Percentiles rank a stretch among this genome's conserved stretches.
Conservation (phyloP, 1,139 yeast genomes). For the Geotrichum reessii region DNA sequence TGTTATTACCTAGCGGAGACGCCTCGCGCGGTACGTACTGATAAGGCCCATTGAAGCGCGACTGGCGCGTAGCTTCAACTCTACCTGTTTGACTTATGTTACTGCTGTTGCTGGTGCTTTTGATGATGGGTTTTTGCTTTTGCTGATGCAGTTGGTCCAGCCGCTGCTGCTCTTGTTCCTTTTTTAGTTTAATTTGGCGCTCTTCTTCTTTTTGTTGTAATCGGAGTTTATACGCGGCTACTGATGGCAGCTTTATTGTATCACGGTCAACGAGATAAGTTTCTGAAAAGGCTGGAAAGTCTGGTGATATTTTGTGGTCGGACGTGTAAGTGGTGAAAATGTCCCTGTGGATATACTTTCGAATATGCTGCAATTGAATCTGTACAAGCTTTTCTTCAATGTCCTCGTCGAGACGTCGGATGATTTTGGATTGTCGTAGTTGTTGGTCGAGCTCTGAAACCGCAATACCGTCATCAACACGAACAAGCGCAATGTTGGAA, state of each 20-base stretch:
- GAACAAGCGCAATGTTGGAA: slow-evolving; percentile 8
- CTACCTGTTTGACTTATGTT: slow-evolving; percentile 11
- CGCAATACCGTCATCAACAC: neutral
- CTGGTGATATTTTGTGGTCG: slow-evolving; percentile 21
- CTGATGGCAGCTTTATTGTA: slow-evolving; percentile 5
- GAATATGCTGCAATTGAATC: slow-evolving; percentile 13
- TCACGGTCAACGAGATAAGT: slow-evolving; percentile 28
- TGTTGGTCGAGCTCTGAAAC: slow-evolving; percentile 10
- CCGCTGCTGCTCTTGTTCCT: slow-evolving; percentile 4
- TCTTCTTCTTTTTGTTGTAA: neutral
- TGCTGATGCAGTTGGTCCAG: neutral
- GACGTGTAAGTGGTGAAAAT: slow-evolving; percentile 29
- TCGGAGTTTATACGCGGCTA: neutral
- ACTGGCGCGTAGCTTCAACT: slow-evolving; percentile 8
- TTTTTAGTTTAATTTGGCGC: slow-evolving; percentile 1
- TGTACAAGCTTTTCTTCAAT: slow-evolving; percentile 4
- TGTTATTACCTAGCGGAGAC: neutral
- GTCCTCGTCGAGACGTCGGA: slow-evolving; percentile 8
- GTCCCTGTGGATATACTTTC: slow-evolving; percentile 32
- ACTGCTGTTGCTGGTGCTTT: slow-evolving; percentile 1
- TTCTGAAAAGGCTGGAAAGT: slow-evolving; percentile 23
- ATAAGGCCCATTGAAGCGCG: neutral
- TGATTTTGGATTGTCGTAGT: slow-evolving; percentile 8
- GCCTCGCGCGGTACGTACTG: slow-evolving; percentile 1
- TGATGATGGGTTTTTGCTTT: slow-evolving; percentile 16